A percentile compares a stretch with the other conserved stretches of the same genome.
Conservation (phyloP, 23 red algal species). For the Agarophyton chilense region DNA sequence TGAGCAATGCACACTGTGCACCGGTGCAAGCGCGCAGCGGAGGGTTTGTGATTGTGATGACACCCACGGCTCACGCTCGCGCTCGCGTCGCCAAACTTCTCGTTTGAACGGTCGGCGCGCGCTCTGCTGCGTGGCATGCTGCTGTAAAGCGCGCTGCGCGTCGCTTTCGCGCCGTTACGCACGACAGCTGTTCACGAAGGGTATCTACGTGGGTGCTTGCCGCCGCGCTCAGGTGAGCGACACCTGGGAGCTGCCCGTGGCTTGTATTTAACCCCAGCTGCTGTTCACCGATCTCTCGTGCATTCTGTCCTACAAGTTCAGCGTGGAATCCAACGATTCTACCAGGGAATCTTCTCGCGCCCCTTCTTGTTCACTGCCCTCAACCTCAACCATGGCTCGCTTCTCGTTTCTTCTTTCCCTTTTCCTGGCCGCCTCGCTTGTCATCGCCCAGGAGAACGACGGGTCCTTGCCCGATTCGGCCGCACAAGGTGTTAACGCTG, state of each 20-base stretch:
- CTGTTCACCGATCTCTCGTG: too few relatives aligned
- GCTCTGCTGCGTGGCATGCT: neutral
- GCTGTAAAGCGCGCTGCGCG: neutral
- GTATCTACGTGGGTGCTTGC: too few relatives aligned
- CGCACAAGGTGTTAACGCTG: conserved; percentile 29
- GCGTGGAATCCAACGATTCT: too few relatives aligned
- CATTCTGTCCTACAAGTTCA: too few relatives aligned
- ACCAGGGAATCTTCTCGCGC: too few relatives aligned
- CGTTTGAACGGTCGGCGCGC: neutral
- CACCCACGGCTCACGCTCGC: neutral
- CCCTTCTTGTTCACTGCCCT: neutral
- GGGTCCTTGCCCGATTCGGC: conserved; percentile 10
- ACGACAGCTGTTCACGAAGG: too few relatives aligned
- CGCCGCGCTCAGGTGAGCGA: too few relatives aligned
- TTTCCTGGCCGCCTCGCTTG: neutral
- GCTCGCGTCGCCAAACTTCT: too few relatives aligned
- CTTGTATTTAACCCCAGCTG: too few relatives aligned
- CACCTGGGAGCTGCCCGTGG: too few relatives aligned
- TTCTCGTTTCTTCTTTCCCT: neutral
- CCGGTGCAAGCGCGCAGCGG: neutral
- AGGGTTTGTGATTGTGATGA: neutral
- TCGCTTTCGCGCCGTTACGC: neutral
- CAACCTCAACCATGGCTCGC: neutral
- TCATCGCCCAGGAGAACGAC: neutral
- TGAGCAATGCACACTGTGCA: too few relatives aligned